Conservation (phyloP, 2,329 filamentous ascomycete species). For the Calonectria pteridis region DNA sequence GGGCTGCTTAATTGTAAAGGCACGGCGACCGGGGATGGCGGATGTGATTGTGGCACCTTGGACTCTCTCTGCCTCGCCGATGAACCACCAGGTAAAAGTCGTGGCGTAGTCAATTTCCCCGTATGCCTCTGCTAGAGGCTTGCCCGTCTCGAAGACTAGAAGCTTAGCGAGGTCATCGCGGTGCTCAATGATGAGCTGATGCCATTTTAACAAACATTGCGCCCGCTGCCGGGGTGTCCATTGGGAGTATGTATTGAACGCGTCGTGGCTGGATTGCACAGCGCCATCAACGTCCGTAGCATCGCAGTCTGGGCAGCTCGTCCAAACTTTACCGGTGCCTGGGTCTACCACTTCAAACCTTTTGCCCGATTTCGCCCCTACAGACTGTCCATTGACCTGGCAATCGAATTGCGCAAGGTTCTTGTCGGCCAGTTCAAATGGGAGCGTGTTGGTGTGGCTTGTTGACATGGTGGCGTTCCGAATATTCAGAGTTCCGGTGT, state of each 20-base stretch:
- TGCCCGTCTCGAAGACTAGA: slow-evolving; percentile 65
- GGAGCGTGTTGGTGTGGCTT: slow-evolving; percentile 39
- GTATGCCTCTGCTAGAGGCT: slow-evolving; percentile 65
- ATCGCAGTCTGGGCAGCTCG: slow-evolving; percentile 61
- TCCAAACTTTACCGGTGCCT: slow-evolving; percentile 63
- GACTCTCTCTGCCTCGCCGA: slow-evolving; percentile 56
- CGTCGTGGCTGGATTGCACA: slow-evolving; percentile 50
- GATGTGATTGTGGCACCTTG: slow-evolving; percentile 72
- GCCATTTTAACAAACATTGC: slow-evolving; percentile 52
- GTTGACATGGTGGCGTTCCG: slow-evolving; percentile 10
- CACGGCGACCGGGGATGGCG: slow-evolving; percentile 71
- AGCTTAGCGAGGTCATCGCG: slow-evolving; percentile 55
- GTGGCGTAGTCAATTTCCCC: slow-evolving; percentile 68
- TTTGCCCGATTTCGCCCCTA: slow-evolving; percentile 57
- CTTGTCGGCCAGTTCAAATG: slow-evolving; percentile 60
- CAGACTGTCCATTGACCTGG: slow-evolving; percentile 62
- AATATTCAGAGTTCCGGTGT: neutral
- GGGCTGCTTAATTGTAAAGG: slow-evolving; percentile 75
- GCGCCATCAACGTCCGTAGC: slow-evolving; percentile 54
- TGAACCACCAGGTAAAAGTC: slow-evolving; percentile 69
- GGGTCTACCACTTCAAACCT: slow-evolving; percentile 67
- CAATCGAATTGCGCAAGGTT: slow-evolving; percentile 63
- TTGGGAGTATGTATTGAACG: slow-evolving; percentile 54
- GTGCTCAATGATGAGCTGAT: slow-evolving; percentile 50
- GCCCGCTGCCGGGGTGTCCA: slow-evolving; percentile 51